A percentile compares a stretch with the other conserved stretches of the same genome.
Conservation (phyloP, 768 basidiomycete genomes). For the Russula olivacea region DNA sequence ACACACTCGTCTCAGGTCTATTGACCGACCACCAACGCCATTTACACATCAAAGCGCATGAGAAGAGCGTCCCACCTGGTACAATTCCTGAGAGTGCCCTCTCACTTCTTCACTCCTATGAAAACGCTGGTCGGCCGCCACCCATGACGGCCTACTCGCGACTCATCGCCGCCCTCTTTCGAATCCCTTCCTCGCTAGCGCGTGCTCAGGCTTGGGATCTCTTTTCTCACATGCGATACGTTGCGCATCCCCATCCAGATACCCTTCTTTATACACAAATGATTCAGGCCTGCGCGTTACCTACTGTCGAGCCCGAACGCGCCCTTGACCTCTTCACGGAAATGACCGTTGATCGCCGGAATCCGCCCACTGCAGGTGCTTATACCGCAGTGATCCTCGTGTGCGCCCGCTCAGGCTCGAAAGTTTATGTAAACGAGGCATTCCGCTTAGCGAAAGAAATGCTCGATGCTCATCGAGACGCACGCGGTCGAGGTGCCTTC, state of each 20-base stretch:
- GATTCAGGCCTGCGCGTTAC: slow-evolving; percentile 78
- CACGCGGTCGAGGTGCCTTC: slow-evolving; percentile 49
- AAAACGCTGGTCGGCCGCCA: slow-evolving; percentile 52
- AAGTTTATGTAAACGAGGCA: slow-evolving; percentile 68
- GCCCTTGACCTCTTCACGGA: slow-evolving; percentile 92
- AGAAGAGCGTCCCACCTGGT: slow-evolving; percentile 43
- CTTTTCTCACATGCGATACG: slow-evolving; percentile 93
- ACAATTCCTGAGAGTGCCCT: slow-evolving; percentile 60
- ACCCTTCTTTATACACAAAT: slow-evolving; percentile 69
- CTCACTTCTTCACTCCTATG: slow-evolving; percentile 63
- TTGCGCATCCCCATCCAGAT: slow-evolving; percentile 80
- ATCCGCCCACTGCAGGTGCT: slow-evolving; percentile 58
- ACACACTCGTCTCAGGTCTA: slow-evolving; percentile 21
- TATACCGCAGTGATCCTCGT: slow-evolving; percentile 83
- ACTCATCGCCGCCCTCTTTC: slow-evolving; percentile 54
- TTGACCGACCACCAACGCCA: slow-evolving; percentile 58
- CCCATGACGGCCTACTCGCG: slow-evolving; percentile 72
- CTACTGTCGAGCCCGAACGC: slow-evolving; percentile 76
- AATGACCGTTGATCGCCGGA: slow-evolving; percentile 68
- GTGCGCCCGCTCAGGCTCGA: slow-evolving; percentile 60
- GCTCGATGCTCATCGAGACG: slow-evolving; percentile 71
- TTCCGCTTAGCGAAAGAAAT: slow-evolving; percentile 84
- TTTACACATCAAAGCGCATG: slow-evolving; percentile 64
- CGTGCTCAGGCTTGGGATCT: slow-evolving; percentile 89
- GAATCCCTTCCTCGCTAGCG: slow-evolving; percentile 39